Evolutionary conservation across 768 basidiomycete species (phyloP).

Genomic region (Termitomyces sp.): DNA sequence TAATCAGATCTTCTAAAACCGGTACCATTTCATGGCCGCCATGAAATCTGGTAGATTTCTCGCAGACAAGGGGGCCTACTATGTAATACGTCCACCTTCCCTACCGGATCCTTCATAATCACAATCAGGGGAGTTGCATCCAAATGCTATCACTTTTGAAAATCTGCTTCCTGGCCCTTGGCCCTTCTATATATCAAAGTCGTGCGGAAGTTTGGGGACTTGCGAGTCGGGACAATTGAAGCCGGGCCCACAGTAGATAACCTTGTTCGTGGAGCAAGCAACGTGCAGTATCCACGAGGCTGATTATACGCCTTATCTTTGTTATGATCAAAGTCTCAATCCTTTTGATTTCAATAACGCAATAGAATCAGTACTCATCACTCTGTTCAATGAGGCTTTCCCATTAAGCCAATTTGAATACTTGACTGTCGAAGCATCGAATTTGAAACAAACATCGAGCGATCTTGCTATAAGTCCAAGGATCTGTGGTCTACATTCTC

Average conservation of each 20-base stretch:
- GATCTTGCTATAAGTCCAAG: not conserved
- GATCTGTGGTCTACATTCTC: not conserved
- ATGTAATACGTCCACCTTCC: not conserved
- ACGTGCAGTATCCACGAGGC: conserved; percentile 10
- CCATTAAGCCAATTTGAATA: not conserved
- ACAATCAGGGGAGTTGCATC: not conserved
- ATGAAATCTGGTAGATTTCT: not conserved
- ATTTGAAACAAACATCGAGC: not conserved
- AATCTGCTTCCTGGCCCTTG: not conserved
- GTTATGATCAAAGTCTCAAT: conserved; percentile 1
- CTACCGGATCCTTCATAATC: not conserved
- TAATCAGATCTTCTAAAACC: conserved; percentile 1
- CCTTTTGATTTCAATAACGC: not conserved
- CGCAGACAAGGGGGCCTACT: not conserved
- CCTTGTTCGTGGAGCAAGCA: not conserved
- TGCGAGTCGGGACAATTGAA: conserved; percentile 7
- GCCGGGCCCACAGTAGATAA: not conserved
- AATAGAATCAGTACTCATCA: not conserved
- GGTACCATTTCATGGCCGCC: not conserved
- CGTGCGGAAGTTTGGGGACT: not conserved
- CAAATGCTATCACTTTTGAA: not conserved
- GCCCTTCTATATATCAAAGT: not conserved
- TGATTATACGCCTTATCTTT: conserved; percentile 8
- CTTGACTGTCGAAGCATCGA: not conserved
- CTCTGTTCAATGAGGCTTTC: not conserved